Base-by-base conservation (phyloP, 768 basidiomycete genomes). In the Leucocoprinus leucothites region DNA sequence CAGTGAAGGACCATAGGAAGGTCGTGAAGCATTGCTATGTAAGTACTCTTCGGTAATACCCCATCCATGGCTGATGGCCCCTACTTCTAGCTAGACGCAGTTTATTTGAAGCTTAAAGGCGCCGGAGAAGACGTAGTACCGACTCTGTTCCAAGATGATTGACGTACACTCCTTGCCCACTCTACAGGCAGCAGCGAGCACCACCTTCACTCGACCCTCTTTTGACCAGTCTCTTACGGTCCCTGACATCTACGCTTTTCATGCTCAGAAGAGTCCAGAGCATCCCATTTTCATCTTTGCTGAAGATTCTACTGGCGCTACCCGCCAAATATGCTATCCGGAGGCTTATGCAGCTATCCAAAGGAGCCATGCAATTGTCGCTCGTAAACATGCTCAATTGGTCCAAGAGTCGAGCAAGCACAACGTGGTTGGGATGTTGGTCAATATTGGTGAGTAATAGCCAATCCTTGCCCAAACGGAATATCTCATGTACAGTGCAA, bases 171-270 rank as follows among this genome's bases (percentile, higher is more conserved):
- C 25, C 8, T 6, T 48, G 31, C 47, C 47, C 47, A 48, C 47
- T 26, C 47, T 48, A 7, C 47, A 48, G 19, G 47, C 16, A 48
- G 28, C 28, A 34, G 11, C 14, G 19, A 48, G 47, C 28, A 48
- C 47, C 11, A 48, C 47, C 14, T 48, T 48, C 21, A 48, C 28
- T 31, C 47, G 47, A n/a, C 47, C 47, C 19, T 26, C 47, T n/a
- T 34, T 48, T 9, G 28, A 48, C 28, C 18, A 34, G 6, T 48
- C 47, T 11, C 31, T 48, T 13, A 35, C 7, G 18, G 8, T 48
- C 4, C 31, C 47, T 3, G 47, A 48, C 26, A 31, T 48, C 43
- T 45, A 45, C 21, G 43, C 43, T 2, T 45, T 45, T 19, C 43
- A 45, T 11, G 43, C 43, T 22, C 18, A n/a, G 43, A 31, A 48